Evolutionary conservation across 768 basidiomycete genomes (phyloP).

Genomic region (button mushroom (Agaricus bisporus)): DNA sequence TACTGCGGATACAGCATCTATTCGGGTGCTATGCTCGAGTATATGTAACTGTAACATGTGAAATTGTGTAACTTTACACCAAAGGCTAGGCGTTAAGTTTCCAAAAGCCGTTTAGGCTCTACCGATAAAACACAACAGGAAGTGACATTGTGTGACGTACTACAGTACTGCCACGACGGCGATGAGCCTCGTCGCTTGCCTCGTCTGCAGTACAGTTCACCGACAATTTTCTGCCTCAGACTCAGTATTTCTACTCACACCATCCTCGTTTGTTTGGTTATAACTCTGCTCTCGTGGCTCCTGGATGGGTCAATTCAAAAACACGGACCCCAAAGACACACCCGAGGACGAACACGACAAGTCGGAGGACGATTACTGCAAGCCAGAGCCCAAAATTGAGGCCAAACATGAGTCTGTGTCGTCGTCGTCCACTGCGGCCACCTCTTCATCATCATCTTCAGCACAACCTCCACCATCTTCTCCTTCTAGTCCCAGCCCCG

Average conservation of each 20-base stretch:
- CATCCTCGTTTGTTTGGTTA: not conserved
- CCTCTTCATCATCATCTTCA: slow-evolving; percentile 15
- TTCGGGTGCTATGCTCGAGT: not conserved
- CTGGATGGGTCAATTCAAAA: slow-evolving; percentile 7
- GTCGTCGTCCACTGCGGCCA: slow-evolving; percentile 14
- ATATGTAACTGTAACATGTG: too few relatives aligned
- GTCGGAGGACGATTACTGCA: not conserved
- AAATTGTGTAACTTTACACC: too few relatives aligned
- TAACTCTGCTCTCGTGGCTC: not conserved
- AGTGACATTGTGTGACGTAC: too few relatives aligned
- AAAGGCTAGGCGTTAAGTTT: too few relatives aligned
- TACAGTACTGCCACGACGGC: slow-evolving; percentile 1
- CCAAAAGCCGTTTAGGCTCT: too few relatives aligned
- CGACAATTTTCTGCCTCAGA: not conserved
- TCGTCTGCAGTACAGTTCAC: not conserved
- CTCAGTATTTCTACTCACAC: not conserved
- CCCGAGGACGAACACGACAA: not conserved
- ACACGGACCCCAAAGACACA: not conserved
- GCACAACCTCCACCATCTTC: slow-evolving; percentile 14
- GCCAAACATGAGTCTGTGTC: slow-evolving; percentile 6
- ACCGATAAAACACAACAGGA: too few relatives aligned
- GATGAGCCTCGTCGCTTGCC: slow-evolving; percentile 7
- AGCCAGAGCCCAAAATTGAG: not conserved
- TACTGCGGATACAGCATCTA: not conserved
- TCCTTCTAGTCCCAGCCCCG: slow-evolving; percentile 29